Evolutionary conservation across 768 basidiomycete genomes (phyloP), one percentile per base, ranked within the genome.

Genomic region (Favolaschia claudopus): DNA sequence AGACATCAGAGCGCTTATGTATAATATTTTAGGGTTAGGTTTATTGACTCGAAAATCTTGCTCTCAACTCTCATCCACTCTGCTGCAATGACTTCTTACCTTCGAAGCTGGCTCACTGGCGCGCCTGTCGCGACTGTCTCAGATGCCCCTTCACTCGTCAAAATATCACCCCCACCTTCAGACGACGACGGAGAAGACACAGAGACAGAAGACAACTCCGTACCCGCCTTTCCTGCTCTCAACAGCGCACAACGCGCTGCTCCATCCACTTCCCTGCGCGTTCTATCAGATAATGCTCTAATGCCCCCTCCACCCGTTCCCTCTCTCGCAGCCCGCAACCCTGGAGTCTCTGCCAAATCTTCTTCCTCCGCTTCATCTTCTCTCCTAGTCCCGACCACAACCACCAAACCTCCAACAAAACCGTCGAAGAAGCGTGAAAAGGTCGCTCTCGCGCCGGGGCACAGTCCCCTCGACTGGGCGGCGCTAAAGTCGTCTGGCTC

Each of bases 381-480:
- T 1, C 76, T 92, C 3, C 76, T 82, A 3, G 77, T 83, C 8
- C 89, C 89, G 1, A 78, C 83, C n/a, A 79, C 82, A 9, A 91
- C 91, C 15, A 88, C 84, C 7, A 83, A 83, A 63, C 77, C 78
- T 1, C 87, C 88, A 0, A 68, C 74, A 15, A 84, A 83, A 57
- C 77, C 82, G 13, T 69, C 76, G 7, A 89, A 87, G 67, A 86
- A 80, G 65, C 77, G 87, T 20, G 83, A 80, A 28, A 98, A 96
- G 76, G 95, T 97, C 1, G 92, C 88, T 5, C 83, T 99, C 5
- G 88, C 92, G 12, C 96, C 96, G 2, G 97, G 97, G 7, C 91
- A 90, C 72, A 91, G 93, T 60, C 87, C 95, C 10, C 74, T 99
- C 27, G 97, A 99, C 74, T 99, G 96, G 96, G 95, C 94, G 2